These are phyloP conservation scores for Termitomyces sp. DNA, from an alignment of 768 basidiomycete species.

Conservation along the genomic window DNA sequence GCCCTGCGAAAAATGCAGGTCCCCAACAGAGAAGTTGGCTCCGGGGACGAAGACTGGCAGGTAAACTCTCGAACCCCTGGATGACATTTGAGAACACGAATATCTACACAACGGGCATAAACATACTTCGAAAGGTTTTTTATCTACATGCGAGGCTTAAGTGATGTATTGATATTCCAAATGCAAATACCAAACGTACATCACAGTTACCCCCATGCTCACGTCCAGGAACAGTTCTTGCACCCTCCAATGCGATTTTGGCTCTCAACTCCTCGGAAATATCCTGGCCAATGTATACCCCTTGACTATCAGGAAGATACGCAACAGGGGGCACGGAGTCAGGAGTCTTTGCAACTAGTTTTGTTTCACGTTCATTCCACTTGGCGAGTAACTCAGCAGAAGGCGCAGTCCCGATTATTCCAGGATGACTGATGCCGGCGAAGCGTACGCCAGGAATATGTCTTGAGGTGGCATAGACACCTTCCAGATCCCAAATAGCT, in stretches of 20 bases:
- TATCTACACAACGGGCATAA: background rate
- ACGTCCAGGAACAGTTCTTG: slow-evolving; percentile 69
- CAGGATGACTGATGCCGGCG: slow-evolving; percentile 72
- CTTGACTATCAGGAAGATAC: slow-evolving; percentile 50
- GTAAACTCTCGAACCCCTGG: slow-evolving; percentile 65
- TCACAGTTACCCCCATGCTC: slow-evolving; percentile 80
- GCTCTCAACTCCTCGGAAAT: slow-evolving; percentile 36
- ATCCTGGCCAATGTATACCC: slow-evolving; percentile 69
- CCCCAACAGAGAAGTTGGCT: slow-evolving; percentile 73
- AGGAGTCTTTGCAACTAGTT: slow-evolving; percentile 48
- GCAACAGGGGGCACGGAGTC: slow-evolving; percentile 59
- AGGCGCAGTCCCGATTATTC: slow-evolving; percentile 72
- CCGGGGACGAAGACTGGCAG: slow-evolving; percentile 75
- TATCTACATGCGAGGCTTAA: slow-evolving; percentile 36
- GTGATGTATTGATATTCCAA: background rate
- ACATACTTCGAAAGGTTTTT: slow-evolving; percentile 62
- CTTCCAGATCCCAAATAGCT: slow-evolving; percentile 78
- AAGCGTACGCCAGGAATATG: slow-evolving; percentile 79
- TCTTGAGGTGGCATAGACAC: slow-evolving; percentile 65
- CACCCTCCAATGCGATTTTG: slow-evolving; percentile 61
- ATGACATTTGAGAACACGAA: background rate
- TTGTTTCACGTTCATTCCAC: slow-evolving; percentile 72
- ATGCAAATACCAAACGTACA: slow-evolving; percentile 26
- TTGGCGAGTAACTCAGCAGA: slow-evolving; percentile 64
- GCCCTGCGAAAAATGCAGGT: slow-evolving; percentile 76